Evolutionary conservation across 2,329 filamentous ascomycete genomes (phyloP), one percentile per base, ranked within the genome.

Genomic region (Sphaceloma murrayae): DNA sequence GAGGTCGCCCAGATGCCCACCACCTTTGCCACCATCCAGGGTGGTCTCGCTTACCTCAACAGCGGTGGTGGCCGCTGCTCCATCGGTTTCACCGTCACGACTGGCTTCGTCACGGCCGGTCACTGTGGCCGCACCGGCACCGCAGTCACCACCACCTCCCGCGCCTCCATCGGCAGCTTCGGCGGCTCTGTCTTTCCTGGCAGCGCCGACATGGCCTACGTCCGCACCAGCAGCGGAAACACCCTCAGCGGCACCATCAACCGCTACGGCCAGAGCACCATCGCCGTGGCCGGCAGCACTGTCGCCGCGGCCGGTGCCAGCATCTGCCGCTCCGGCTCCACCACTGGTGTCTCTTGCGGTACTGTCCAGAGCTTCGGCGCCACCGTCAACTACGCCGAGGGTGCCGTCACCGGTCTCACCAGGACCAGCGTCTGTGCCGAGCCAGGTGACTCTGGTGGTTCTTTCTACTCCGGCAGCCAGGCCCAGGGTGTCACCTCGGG

Each of bases 401-500:
- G 36, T 9, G n/a, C 22, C 10, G 36, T 40, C 24, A 40, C 36
- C 9, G 36, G 36, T 10, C 36, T 40, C 16, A 40, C 36, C 5
- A 40, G 36, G 36, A 40, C 36, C 7, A 40, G 36, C 24, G 36
- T 40, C 24, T 40, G 36, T 19, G 36, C 36, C 11, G 36, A 40
- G 36, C 36, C 36, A 13, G 36, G 36, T 40, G 36, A 40, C 36
- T 40, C 36, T 40, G 36, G 36, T 16, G 36, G 36, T n/a, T 30
- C 36, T n/a, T 40, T 40, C 24, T 40, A 40, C 36, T 29, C 36
- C 10, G 36, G 36, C 24, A 17, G 11, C 24, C 36, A 40, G 36
- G 36, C 36, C n/a, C 36, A 40, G 21, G 36, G 36, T 40, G 36
- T 40, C 36, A 40, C 36, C 14, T 40, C 36, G n/a, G 36, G 36